Evolutionary conservation across 2,329 filamentous ascomycete species (phyloP).

Genomic region (Aspergillus spinulosporus): DNA sequence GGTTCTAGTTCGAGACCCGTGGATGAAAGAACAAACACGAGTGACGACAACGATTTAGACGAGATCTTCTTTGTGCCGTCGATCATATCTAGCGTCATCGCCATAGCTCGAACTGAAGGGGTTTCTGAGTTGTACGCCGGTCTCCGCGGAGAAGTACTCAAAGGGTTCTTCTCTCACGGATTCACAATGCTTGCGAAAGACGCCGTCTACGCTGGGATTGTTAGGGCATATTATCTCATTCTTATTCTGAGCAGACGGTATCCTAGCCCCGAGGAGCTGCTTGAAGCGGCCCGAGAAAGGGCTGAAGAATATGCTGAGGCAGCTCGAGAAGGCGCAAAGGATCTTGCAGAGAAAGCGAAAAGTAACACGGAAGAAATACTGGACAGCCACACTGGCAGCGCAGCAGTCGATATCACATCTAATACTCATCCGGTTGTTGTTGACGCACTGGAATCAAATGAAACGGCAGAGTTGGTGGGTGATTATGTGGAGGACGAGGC

Average conservation of each 20-base stretch:
- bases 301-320: slow-evolving; percentile 45
- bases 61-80: slow-evolving; percentile 42
- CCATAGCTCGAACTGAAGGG: slow-evolving; percentile 64
- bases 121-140: slow-evolving; percentile 71
- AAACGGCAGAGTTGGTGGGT: slow-evolving; percentile 47
- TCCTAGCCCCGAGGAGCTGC: slow-evolving; percentile 45
- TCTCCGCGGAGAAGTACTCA: slow-evolving; percentile 72
- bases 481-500: slow-evolving; percentile 49
- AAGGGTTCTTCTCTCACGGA: slow-evolving; percentile 82
- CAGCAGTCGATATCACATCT: slow-evolving; percentile 36
- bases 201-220: slow-evolving; percentile 68
- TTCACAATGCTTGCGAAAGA: slow-evolving; percentile 87
- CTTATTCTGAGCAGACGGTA: slow-evolving; percentile 51
- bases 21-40: slow-evolving; percentile 27
- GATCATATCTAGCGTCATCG: slow-evolving; percentile 64
- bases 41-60: slow-evolving; percentile 9
- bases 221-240: slow-evolving; percentile 69
- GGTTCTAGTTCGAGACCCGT: slow-evolving; percentile 21
- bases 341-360: slow-evolving; percentile 34
- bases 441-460: slow-evolving; percentile 33
- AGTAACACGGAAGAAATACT: slow-evolving; percentile 29
- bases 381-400: slow-evolving; percentile 24
- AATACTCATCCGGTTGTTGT: slow-evolving; percentile 9
- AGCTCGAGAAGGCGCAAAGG: slow-evolving; percentile 41
- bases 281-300: slow-evolving; percentile 40